Base-by-base conservation (phyloP, 805 yeast genomes). In the Barnettozyma sucrosica region DNA sequence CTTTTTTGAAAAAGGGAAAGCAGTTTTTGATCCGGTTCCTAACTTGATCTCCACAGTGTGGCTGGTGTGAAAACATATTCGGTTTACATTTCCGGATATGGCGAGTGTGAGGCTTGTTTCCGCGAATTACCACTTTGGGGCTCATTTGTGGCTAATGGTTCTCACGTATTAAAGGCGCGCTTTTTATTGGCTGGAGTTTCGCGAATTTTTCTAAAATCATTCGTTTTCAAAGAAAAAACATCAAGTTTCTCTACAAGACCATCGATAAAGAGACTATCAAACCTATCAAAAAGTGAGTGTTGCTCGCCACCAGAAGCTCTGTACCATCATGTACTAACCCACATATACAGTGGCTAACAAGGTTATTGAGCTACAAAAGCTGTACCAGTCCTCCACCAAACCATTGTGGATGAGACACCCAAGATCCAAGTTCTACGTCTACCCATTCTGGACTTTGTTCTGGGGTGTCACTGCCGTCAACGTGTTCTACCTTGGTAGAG, bases 361-460 rank as follows among this genome's bases (percentile, higher is more conserved):
- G 30, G 74, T 79, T 61, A 75, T 79, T 55, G 75, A 77, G 65
- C 62, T 76, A 59, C 85, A 80, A 72, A 79, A 71, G 67, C 59
- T 76, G 53, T 79, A 75, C 73, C 85, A 80, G 69, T 51, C 68
- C 36, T 70, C 83, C 43, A 66, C 71, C 47, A 80, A 79, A 65
- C 83, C 83, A 57, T 66, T 79, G 59, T 79, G 79, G 81, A 61
- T 69, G 71, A 72, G 75, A 70, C 78, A 61, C 51, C 65, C 65
- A 59, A 61, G 64, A 59, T 61, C 65, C 50, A 59, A 59, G 55
- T 57, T 55, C 55, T 59, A 57, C 61, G 36, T 61, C 52, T 59
- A 59, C 50, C 65, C 65, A 53, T 61, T 59, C 63, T 61, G 64
- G 63, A 57, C 54, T 49, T 49, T 59, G 48, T 58, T 61, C 62